Conservation (phyloP, 352 stramenopile species). For the Phytophthora ohioensis region DNA sequence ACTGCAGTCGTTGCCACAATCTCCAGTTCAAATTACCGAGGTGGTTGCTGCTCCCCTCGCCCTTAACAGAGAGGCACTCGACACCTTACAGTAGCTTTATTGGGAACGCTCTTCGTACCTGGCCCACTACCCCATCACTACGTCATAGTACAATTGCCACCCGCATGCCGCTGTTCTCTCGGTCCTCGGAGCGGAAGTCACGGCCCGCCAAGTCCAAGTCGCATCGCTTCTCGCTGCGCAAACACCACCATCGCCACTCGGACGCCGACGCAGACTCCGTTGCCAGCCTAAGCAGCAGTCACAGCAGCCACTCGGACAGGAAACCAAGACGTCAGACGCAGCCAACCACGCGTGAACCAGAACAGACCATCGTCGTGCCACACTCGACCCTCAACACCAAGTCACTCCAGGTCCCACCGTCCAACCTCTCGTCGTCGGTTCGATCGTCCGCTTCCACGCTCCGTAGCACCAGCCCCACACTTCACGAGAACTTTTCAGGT, state of each 20-base stretch:
- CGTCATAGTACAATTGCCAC: conserved; percentile 23
- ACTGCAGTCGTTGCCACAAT: conserved; percentile 5
- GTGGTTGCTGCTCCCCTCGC: background rate
- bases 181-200: conserved; percentile 47
- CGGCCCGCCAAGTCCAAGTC: conserved; percentile 54
- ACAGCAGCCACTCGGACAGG: conserved; percentile 31
- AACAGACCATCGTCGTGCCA: conserved; percentile 38
- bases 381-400: conserved; percentile 18
- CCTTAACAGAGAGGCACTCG: conserved; percentile 8
- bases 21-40: background rate
- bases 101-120: background rate
- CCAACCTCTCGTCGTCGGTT: conserved; percentile 62
- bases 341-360: conserved; percentile 21
- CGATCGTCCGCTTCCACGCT: conserved; percentile 61
- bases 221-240: conserved; percentile 75
- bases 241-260: conserved; percentile 48
- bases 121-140: conserved; percentile 8
- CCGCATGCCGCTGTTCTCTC: conserved; percentile 76
- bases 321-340: conserved; percentile 36
- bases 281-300: conserved; percentile 29
- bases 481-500: conserved; percentile 52
- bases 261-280: conserved; percentile 26
- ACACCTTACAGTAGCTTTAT: conserved; percentile 2
- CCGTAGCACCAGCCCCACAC: conserved; percentile 45
- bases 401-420: conserved; percentile 37